Conservation (phyloP, 352 stramenopile genomes). For the Phytophthora tubulina region DNA sequence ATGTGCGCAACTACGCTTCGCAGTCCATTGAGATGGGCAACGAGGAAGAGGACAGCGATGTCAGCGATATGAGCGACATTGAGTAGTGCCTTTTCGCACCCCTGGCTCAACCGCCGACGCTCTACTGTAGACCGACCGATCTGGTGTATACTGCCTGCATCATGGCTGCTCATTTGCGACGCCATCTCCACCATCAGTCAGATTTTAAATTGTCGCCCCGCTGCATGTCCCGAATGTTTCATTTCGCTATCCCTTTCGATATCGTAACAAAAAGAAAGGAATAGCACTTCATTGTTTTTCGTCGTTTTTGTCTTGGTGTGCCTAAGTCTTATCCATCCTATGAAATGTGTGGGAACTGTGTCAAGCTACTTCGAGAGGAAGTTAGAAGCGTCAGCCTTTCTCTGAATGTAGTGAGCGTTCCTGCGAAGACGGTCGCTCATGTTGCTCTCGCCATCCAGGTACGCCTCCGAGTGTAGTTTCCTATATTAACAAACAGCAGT, state of each 20-base stretch:
- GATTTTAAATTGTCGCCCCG: constrained; percentile 23
- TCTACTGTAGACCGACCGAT: constrained; percentile 38
- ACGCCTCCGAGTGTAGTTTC: constrained; percentile 80
- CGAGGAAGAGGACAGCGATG: constrained; percentile 79
- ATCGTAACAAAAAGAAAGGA: constrained; percentile 38
- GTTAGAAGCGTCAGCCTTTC: constrained; percentile 77
- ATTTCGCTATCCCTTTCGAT: constrained; percentile 31
- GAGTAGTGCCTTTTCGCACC: constrained; percentile 35
- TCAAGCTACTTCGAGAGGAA: constrained; percentile 75
- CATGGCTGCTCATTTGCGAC: constrained; percentile 1
- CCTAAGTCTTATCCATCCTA: background rate
- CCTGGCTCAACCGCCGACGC: background rate
- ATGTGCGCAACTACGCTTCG: constrained; percentile 83
- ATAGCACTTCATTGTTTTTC: constrained; percentile 40
- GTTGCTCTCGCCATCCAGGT: constrained; percentile 64
- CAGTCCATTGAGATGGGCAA: constrained; percentile 80
- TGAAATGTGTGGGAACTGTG: background rate
- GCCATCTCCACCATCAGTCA: constrained; percentile 10
- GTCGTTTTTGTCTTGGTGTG: background rate
- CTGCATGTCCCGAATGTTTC: constrained; percentile 38
- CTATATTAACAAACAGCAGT: constrained; percentile 36
- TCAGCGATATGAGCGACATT: constrained; percentile 89
- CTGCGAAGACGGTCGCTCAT: constrained; percentile 81
- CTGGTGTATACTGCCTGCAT: constrained; percentile 20
- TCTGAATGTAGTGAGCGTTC: constrained; percentile 90